Evolutionary conservation across 2,329 filamentous ascomycete species (phyloP).

Genomic region (Talaromyces sp.): DNA sequence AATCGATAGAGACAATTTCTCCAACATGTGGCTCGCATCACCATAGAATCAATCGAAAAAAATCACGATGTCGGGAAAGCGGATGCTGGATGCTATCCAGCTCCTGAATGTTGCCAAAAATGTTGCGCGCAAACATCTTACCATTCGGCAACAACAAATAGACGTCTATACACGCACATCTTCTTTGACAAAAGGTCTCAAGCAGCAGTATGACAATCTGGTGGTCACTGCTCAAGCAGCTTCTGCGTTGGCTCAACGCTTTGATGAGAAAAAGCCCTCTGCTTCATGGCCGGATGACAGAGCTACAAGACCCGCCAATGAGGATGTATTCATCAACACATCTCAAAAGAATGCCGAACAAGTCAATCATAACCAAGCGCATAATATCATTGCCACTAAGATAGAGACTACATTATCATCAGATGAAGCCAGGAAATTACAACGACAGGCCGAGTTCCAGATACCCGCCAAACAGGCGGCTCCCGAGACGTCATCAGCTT

Average conservation of each 20-base stretch:
- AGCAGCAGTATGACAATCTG: slow-evolving; percentile 59
- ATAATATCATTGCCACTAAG: neutral
- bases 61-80: slow-evolving; percentile 53
- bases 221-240: slow-evolving; percentile 61
- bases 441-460: slow-evolving; percentile 49
- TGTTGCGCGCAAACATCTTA: slow-evolving; percentile 62
- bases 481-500: slow-evolving; percentile 30
- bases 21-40: slow-evolving; percentile 2
- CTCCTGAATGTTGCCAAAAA: slow-evolving; percentile 67
- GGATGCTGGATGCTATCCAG: slow-evolving; percentile 68
- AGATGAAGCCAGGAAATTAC: slow-evolving; percentile 45
- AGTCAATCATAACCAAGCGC: neutral
- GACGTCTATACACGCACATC: slow-evolving; percentile 64
- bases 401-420: slow-evolving; percentile 29
- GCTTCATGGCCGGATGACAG: slow-evolving; percentile 25
- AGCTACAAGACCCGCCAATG: neutral
- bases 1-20: neutral
- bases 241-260: slow-evolving; percentile 55
- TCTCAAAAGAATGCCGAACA: neutral
- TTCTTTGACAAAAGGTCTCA: slow-evolving; percentile 60
- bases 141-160: slow-evolving; percentile 58
- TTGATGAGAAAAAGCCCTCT: slow-evolving; percentile 49
- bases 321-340: neutral
- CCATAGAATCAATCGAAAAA: neutral
- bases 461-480: slow-evolving; percentile 53